Conservation (phyloP, 768 basidiomycete genomes). For the Rhodotorula kratochvilovae region DNA sequence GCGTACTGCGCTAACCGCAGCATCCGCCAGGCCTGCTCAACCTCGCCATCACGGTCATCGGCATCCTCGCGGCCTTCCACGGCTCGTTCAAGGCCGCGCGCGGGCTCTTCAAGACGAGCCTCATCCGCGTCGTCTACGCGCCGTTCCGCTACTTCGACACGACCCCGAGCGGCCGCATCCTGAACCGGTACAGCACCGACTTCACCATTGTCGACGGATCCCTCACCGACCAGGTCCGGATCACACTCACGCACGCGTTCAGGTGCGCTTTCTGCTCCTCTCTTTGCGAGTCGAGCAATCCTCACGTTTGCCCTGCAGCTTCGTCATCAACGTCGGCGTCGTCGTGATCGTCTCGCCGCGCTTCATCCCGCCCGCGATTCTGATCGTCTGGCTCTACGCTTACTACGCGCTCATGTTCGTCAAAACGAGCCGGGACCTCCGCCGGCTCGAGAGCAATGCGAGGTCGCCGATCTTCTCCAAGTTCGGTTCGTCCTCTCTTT, state of each 20-base stretch:
- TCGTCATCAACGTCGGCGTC: constrained; percentile 61
- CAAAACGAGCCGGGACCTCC: constrained; percentile 61
- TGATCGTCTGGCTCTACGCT: constrained; percentile 65
- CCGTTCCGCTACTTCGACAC: constrained; percentile 68
- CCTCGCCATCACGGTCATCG: constrained; percentile 44
- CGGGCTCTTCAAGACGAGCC: constrained; percentile 56
- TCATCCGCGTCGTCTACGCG: constrained; percentile 59
- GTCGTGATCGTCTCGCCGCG: constrained; percentile 62
- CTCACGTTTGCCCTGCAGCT: background rate
- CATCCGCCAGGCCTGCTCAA: constrained; percentile 47
- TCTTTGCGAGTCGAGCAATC: background rate
- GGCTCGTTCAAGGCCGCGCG: constrained; percentile 63
- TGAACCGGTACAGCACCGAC: constrained; percentile 67
- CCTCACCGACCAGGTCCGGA: constrained; percentile 20
- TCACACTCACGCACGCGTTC: constrained; percentile 16
- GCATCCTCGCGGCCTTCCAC: constrained; percentile 63
- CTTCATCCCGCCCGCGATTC: constrained; percentile 63
- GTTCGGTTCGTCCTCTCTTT: constrained; percentile 49
- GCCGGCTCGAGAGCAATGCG: constrained; percentile 49
- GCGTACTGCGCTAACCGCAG: constrained; percentile 57
- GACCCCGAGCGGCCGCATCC: constrained; percentile 70
- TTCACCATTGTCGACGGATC: constrained; percentile 54
- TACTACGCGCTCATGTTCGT: constrained; percentile 63
- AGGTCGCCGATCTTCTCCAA: constrained; percentile 48
- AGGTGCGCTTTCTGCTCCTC: constrained; percentile 41